Conservation (phyloP, 345 rosid species). For the Salix dunnii region DNA sequence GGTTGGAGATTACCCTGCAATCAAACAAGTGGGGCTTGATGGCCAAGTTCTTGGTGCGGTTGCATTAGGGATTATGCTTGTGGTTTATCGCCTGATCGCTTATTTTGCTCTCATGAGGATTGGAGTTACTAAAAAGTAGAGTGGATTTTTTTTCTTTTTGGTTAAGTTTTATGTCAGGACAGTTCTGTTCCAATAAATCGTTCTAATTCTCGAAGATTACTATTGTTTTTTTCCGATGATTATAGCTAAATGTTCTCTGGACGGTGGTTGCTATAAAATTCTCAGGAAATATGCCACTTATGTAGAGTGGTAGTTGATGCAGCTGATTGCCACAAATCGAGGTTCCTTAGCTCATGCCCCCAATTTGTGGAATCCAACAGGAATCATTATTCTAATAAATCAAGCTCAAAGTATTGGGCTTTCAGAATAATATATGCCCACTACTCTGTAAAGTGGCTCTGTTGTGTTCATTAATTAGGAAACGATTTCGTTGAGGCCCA, state of each 20-base stretch:
- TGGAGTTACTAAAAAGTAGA: slow-evolving; percentile 28
- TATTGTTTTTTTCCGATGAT: too few relatives aligned
- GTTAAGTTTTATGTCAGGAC: background rate
- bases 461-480: background rate
- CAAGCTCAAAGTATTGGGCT: too few relatives aligned
- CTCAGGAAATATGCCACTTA: too few relatives aligned
- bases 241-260: too few relatives aligned
- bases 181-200: background rate
- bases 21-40: slow-evolving; percentile 41
- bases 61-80: slow-evolving; percentile 42
- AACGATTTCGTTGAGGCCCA: background rate
- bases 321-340: too few relatives aligned
- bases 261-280: too few relatives aligned
- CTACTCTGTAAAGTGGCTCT: background rate
- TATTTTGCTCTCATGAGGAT: slow-evolving; percentile 44
- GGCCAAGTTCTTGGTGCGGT: slow-evolving; percentile 23
- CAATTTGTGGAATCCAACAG: too few relatives aligned
- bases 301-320: too few relatives aligned
- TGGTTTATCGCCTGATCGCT: slow-evolving; percentile 45
- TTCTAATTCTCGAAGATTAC: too few relatives aligned
- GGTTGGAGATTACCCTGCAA: slow-evolving; percentile 42
- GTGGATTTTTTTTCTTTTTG: background rate
- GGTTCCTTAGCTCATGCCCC: too few relatives aligned
- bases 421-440: too few relatives aligned
- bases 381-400: too few relatives aligned